Evolutionary conservation across 2,329 filamentous ascomycete species (phyloP), one percentile per base, ranked within the genome.

Genomic region (Coniochaeta ligniaria): DNA sequence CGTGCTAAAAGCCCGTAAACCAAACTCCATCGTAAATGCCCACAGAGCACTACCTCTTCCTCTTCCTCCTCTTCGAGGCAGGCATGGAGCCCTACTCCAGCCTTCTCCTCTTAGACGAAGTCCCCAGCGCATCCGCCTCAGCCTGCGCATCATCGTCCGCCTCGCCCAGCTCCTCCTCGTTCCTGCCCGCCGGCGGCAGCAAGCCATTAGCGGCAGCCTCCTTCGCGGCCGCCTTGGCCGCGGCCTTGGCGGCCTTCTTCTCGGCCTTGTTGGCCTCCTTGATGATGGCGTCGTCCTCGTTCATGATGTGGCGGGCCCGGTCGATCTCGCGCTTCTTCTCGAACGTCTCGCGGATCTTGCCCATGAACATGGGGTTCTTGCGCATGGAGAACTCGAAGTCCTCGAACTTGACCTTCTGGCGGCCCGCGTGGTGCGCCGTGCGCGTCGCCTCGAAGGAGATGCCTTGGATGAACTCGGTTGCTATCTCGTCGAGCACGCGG

Each of bases 321-420:
- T 95, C 95, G 64, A 98, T 86, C 71, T 92, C 87, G 71, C 88
- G 88, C 67, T 96, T 92, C 80, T 94, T 93, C 74, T 91, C 89
- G 66, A 96, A 83, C 70, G 96, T 85, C 77, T 96, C 92, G 72
- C 91, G 87, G 60, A 98, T 92, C 69, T 94, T 87, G 57, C 95
- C 95, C 50, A 98, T 80, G 72, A 96, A 96, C 62, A 84, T 80
- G 9, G 90, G 88, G 70, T 98, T 96, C 65, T 90, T 86, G 35
- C 95, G 85, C 67, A 98, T 85, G 43, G 92, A 92, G 75, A 96
- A 99, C 70, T 96, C 92, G 77, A 99, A 96, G 75, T 99, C 95
- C 70, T 97, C 94, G 69, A 96, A 91, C 74, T 99, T 99, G 76
- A 99, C 92, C 77, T 99, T 99, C 69, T 96, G 91, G 1, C 95